Conservation (phyloP, 176 grass and related monocot species). For the Alloteropsis semialata region DNA sequence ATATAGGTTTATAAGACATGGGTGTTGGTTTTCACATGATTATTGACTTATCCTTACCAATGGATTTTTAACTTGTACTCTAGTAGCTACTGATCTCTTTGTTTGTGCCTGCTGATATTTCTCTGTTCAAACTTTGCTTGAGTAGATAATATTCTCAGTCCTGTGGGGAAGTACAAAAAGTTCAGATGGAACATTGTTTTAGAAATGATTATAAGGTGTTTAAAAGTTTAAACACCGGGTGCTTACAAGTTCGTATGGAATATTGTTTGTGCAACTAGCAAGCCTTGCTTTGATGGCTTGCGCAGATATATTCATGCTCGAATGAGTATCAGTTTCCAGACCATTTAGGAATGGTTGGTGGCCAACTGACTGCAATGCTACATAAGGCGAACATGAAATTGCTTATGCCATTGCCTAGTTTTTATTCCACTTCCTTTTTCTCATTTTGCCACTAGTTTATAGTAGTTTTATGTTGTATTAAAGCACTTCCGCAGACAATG, state of each 20-base stretch:
- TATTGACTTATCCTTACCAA: background rate
- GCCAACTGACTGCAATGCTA: background rate
- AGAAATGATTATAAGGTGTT: constrained; percentile 7
- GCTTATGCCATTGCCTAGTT: background rate
- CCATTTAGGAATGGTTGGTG: background rate
- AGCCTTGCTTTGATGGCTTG: background rate
- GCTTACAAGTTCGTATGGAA: too few relatives aligned
- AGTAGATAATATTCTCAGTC: background rate
- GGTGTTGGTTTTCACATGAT: background rate
- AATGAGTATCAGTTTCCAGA: background rate
- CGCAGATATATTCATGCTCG: background rate
- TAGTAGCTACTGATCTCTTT: background rate
- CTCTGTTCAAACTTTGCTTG: background rate
- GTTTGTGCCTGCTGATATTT: background rate
- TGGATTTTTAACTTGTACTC: background rate
- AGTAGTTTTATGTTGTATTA: background rate
- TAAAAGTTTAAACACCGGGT: too few relatives aligned
- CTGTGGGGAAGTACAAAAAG: background rate
- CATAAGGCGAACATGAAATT: background rate
- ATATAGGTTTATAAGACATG: background rate
- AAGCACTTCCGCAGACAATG: background rate
- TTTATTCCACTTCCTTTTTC: background rate
- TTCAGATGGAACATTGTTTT: background rate
- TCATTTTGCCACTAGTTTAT: background rate
- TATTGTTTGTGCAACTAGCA: background rate